These are phyloP conservation scores for Mrakia blollopis DNA, from an alignment of 768 basidiomycete species.

Conservation along the genomic window DNA sequence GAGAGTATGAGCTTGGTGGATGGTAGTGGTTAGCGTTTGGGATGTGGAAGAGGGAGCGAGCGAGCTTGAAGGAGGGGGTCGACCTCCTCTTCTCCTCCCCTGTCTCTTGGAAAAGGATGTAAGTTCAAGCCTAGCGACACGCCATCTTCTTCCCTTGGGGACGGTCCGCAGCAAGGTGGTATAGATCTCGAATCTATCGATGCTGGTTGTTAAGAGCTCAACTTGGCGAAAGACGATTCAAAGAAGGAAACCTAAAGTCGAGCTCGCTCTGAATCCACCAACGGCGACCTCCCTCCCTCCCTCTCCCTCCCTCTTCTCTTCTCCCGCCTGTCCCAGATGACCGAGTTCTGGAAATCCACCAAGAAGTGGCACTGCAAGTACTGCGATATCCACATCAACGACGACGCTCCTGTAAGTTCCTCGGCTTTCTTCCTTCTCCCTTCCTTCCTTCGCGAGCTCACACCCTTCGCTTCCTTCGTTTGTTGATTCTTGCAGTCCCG, in stretches of 20 bases:
- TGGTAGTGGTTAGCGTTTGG: neutral
- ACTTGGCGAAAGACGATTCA: no score
- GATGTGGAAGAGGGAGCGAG: neutral
- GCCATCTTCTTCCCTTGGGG: no score
- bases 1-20: neutral
- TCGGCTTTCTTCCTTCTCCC: neutral
- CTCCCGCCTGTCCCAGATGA: neutral
- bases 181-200: neutral
- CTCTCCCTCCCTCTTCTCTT: neutral
- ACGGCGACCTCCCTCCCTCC: neutral
- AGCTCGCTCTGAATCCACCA: neutral
- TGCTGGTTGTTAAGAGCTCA: neutral
- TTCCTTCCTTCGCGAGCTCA: neutral
- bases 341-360: conserved; percentile 27
- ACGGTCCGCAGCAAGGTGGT: no score
- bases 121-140: neutral
- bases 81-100: no score
- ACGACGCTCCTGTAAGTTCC: conserved; percentile 62
- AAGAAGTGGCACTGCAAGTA: conserved; percentile 65
- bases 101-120: neutral
- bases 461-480: neutral
- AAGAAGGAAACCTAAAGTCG: neutral
- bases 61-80: no score
- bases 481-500: no score
- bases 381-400: conserved; percentile 93